A percentile compares a stretch with the other conserved stretches of the same genome.
These are phyloP conservation scores for Botrytis aclada DNA, from an alignment of 2,329 filamentous ascomycete genomes.

Conservation along the genomic window DNA sequence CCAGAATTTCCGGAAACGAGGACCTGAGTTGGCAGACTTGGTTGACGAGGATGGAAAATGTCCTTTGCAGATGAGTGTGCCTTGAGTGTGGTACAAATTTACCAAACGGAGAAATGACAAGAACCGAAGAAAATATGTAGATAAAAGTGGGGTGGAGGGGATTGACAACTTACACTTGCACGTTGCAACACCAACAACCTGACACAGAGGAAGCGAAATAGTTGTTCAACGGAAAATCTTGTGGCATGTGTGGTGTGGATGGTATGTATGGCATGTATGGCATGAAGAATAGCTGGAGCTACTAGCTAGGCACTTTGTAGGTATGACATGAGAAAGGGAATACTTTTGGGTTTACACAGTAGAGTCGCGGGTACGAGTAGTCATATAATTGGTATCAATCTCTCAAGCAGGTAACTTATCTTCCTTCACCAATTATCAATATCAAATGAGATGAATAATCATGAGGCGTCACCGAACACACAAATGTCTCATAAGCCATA, in stretches of 20 bases:
- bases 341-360: neutral
- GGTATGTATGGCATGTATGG: neutral
- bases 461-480: neutral
- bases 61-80: neutral
- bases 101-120: neutral
- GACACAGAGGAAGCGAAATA: neutral
- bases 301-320: neutral
- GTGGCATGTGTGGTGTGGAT: neutral
- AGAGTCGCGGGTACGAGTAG: neutral
- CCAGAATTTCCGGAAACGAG: neutral
- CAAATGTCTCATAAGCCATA: neutral
- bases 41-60: neutral
- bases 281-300: neutral
- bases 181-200: neutral
- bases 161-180: neutral
- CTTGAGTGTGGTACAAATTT: neutral
- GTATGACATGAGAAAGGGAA: neutral
- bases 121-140: neutral
- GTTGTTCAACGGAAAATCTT: neutral
- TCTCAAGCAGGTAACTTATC: neutral
- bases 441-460: neutral
- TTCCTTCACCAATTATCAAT: neutral
- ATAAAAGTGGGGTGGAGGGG: neutral
- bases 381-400: neutral
- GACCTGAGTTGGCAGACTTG: constrained; percentile 12